Base-by-base conservation (phyloP, 2,329 filamentous ascomycete genomes). In the Blastomyces parvus region DNA sequence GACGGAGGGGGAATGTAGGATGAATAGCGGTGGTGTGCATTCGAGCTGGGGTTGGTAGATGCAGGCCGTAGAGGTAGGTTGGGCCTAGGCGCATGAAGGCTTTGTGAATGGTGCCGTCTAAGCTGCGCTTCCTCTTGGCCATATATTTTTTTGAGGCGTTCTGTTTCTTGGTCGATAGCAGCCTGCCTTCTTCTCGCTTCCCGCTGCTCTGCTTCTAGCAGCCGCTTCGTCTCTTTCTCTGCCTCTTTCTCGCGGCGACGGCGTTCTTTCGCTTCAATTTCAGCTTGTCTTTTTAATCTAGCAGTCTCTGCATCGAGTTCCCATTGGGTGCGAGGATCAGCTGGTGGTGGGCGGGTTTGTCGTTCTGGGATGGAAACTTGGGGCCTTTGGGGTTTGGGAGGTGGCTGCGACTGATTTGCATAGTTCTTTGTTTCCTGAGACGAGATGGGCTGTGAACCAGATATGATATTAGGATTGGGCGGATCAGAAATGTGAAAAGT, bases 121-220 rank as follows among this genome's bases (percentile, higher is more conserved):
- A 64, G 72, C 60, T 70, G 68, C 66, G 76, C 62, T 66, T 79
- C 74, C 44, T 80, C 74, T 63, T 71, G 68, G 56, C 83, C 84
- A 66, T 86, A 87, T 58, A 84, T 70, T 67, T 78, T 80, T 63
- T 82, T 78, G 8, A 97, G 77, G 0, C 91, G 83, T 68, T 87
- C 87, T 0, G 91, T 96, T 75, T 97, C 92, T 53, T 85, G 84
- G 44, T 96, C 86, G 13, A 90, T 81, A 62, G 83, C 83, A 0
- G 78, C 79, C 66, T 85, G 79, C 64, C 77, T 79, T 64, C 77
- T 79, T 62, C 78, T 79, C 13, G 72, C 73, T 60, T 83, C 81
- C 59, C 81, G 81, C 55, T 83, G 79, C 69, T 86, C 84, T 27
- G 78, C 77, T 48, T 80, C 78, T 8, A 83, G 73, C 62, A 83